A percentile compares a stretch with the other conserved stretches of the same genome.
phyloP scores from a whole-genome alignment of 352 stramenopile species.

The Thraustochytrium sp. region DNA sequence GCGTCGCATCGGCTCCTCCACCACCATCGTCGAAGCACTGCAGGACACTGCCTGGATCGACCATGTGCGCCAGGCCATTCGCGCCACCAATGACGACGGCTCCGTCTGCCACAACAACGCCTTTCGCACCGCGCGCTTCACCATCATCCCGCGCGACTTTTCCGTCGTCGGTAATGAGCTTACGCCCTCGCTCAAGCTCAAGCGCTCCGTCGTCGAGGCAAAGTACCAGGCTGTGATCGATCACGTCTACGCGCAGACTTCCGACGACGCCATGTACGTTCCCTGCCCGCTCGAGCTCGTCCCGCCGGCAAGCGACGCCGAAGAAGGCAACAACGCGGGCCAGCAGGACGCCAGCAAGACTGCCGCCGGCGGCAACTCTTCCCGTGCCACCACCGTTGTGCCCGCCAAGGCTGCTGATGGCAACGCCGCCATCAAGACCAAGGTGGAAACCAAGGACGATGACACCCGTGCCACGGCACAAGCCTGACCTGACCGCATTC shows the following conservation, averaged over 20 bases:
- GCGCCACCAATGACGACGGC: constrained; percentile 41
- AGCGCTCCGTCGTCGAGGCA: constrained; percentile 80
- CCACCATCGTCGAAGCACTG: constrained; percentile 68
- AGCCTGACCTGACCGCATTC: too few species aligned
- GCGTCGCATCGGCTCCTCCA: constrained; percentile 54
- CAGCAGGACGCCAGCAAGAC: too few species aligned
- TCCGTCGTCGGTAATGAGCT: constrained; percentile 78
- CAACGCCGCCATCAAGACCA: too few species aligned
- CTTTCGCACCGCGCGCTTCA: constrained; percentile 66
- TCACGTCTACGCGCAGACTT: constrained; percentile 63
- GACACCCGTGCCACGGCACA: too few species aligned
- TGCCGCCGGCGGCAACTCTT: too few species aligned
- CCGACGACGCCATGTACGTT: constrained; percentile 3
- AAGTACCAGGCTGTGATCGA: constrained; percentile 84
- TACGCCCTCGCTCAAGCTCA: constrained; percentile 91
- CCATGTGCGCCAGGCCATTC: constrained; percentile 68
- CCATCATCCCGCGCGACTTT: constrained; percentile 80
- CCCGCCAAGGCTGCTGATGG: too few species aligned
- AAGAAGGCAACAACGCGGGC: too few species aligned
- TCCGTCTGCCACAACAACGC: constrained; percentile 50
- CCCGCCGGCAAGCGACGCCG: neutral
- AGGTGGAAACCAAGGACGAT: too few species aligned
- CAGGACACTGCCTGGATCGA: constrained; percentile 62
- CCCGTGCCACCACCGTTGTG: too few species aligned
- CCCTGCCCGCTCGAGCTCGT: neutral